Conservation (phyloP, 805 yeast genomes). For the Metschnikowia drakensbergensis region DNA sequence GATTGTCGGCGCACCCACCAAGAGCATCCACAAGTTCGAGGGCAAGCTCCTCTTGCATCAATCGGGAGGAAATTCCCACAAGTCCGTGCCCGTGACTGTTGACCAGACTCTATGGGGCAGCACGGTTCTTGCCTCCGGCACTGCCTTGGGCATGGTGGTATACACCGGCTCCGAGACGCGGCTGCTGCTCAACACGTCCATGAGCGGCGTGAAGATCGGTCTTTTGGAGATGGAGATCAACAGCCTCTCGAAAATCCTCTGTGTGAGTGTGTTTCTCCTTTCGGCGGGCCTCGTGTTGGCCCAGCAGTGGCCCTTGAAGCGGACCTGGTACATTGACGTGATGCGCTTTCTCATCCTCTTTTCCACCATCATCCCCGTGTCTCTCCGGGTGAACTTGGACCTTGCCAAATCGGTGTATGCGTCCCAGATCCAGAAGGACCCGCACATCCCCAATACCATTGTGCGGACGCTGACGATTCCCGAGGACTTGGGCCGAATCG, state of each 20-base stretch:
- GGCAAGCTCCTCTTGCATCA: constrained; percentile 64
- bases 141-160: constrained; percentile 80
- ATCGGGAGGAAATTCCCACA: constrained; percentile 23
- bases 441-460: constrained; percentile 74
- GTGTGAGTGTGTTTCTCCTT: constrained; percentile 78
- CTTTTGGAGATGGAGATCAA: constrained; percentile 88
- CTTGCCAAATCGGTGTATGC: constrained; percentile 96
- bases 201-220: constrained; percentile 84
- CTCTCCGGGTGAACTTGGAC: constrained; percentile 89
- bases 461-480: constrained; percentile 98
- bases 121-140: constrained; percentile 92
- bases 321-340: constrained; percentile 84
- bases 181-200: constrained; percentile 89
- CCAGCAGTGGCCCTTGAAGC: constrained; percentile 60
- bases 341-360: constrained; percentile 88
- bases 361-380: constrained; percentile 94
- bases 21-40: constrained; percentile 73
- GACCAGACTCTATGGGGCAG: constrained; percentile 98
- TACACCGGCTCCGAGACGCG: constrained; percentile 94
- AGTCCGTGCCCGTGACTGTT: constrained; percentile 63
- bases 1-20: constrained; percentile 81
- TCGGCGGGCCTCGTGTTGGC: constrained; percentile 75
- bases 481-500: constrained; percentile 94
- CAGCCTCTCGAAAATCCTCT: constrained; percentile 78
- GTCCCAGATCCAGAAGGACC: constrained; percentile 87